Percentiles rank a stretch among this genome's conserved stretches.
phyloP scores from a whole-genome alignment of 2,329 filamentous ascomycete genomes.

The Oidium heveae region DNA sequence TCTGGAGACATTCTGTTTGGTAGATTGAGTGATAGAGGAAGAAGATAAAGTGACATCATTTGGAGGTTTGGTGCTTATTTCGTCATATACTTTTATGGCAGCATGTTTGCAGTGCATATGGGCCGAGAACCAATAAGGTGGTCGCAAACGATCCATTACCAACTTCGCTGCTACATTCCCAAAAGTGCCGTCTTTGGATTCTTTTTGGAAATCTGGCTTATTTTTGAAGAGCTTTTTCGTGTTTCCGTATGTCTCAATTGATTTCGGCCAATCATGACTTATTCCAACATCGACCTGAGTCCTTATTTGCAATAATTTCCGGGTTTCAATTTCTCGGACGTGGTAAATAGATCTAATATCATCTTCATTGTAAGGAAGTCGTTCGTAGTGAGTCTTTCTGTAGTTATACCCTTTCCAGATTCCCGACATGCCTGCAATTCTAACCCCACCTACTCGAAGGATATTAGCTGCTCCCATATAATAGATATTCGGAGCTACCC shows the following conservation, averaged over 20 bases:
- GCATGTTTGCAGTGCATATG: conserved; percentile 79
- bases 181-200: conserved; percentile 49
- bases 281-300: conserved; percentile 77
- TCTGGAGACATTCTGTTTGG: conserved; percentile 5
- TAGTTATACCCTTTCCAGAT: conserved; percentile 93
- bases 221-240: conserved; percentile 37
- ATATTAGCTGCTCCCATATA: conserved; percentile 89
- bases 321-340: conserved; percentile 67
- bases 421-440: conserved; percentile 73
- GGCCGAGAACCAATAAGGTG: conserved; percentile 76
- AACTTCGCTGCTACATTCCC: conserved; percentile 59
- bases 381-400: conserved; percentile 56
- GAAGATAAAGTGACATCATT: background rate
- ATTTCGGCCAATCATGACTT: conserved; percentile 87
- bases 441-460: conserved; percentile 54
- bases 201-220: conserved; percentile 52
- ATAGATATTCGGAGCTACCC: conserved; percentile 93
- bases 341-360: conserved; percentile 74
- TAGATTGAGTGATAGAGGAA: background rate
- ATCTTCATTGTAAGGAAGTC: conserved; percentile 55
- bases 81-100: conserved; percentile 34
- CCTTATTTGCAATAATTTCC: conserved; percentile 64
- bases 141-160: conserved; percentile 59
- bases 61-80: conserved; percentile 2
- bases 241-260: conserved; percentile 58